Evolutionary conservation across 1,284 basidiomycete species (phyloP).

Genomic region (Ceratobasidium sp.): DNA sequence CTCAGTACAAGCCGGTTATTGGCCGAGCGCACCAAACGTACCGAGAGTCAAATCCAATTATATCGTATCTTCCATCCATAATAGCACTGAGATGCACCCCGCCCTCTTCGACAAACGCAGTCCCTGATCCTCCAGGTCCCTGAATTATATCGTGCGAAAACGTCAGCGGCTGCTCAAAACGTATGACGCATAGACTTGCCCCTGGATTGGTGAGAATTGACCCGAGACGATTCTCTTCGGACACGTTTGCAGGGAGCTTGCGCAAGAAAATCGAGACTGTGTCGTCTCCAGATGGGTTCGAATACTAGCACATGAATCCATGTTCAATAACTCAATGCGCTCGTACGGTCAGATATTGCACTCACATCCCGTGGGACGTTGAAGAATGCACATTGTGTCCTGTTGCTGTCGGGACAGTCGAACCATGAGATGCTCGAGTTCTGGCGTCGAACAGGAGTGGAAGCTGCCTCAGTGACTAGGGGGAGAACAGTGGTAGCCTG

Average conservation of each 20-base stretch:
- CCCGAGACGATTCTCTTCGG: constrained; percentile 21
- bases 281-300: constrained; percentile 7
- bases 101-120: constrained; percentile 16
- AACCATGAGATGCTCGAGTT: constrained; percentile 22
- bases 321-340: neutral
- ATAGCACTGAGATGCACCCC: constrained; percentile 44
- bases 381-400: constrained; percentile 30
- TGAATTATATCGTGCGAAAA: neutral
- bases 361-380: constrained; percentile 32
- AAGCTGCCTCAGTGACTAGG: neutral
- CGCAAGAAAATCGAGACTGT: constrained; percentile 37
- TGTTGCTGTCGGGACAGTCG: constrained; percentile 18
- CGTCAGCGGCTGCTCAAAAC: neutral
- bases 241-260: constrained; percentile 7
- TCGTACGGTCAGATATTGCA: neutral
- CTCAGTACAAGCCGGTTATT: neutral
- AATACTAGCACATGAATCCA: neutral
- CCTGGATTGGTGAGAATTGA: constrained; percentile 25
- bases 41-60: constrained; percentile 41
- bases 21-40: neutral
- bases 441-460: neutral
- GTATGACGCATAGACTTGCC: neutral
- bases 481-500: neutral
- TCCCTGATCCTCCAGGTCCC: constrained; percentile 52
- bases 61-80: constrained; percentile 50